A percentile compares a stretch with the other conserved stretches of the same genome.
Conservation (phyloP, 2,329 filamentous ascomycete genomes). For the Epichloe hybrida region DNA sequence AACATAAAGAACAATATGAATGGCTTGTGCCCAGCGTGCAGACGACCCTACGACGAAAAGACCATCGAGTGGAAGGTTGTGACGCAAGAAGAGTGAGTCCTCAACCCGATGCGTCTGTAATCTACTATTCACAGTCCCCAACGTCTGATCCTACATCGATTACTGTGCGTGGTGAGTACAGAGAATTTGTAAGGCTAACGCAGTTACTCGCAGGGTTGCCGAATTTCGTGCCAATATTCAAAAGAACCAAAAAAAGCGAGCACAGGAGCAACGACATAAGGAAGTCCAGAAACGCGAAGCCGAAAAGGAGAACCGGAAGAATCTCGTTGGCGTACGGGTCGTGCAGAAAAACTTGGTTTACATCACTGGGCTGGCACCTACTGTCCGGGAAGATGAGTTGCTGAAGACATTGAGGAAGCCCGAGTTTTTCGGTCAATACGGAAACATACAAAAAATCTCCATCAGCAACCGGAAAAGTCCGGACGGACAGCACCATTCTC, state of each 20-base stretch:
- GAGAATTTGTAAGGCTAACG: conserved; percentile 2
- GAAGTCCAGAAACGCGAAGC: conserved; percentile 94
- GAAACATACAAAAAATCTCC: conserved; percentile 96
- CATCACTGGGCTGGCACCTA: conserved; percentile 86
- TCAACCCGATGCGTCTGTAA: neutral
- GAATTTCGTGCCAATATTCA: conserved; percentile 66
- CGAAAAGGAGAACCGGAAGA: conserved; percentile 89
- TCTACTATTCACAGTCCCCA: neutral
- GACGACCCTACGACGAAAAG: conserved; percentile 89
- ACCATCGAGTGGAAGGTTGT: conserved; percentile 96
- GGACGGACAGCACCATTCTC: conserved; percentile 65
- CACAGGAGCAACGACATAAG: conserved; percentile 71
- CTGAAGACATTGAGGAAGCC: conserved; percentile 79
- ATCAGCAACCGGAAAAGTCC: conserved; percentile 86
- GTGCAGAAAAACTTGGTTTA: conserved; percentile 99
- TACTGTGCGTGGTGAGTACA: neutral
- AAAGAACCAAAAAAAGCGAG: conserved; percentile 87
- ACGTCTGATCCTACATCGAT: neutral
- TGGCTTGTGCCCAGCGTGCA: conserved; percentile 91
- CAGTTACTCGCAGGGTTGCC: conserved; percentile 39
- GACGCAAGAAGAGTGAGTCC: conserved; percentile 78
- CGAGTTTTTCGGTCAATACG: conserved; percentile 96
- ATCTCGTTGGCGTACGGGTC: conserved; percentile 85
- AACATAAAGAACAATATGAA: conserved; percentile 99
- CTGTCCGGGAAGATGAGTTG: conserved; percentile 81